Base-by-base conservation (phyloP, 257 asterid genomes). In the Jaltomata sinuosa region DNA sequence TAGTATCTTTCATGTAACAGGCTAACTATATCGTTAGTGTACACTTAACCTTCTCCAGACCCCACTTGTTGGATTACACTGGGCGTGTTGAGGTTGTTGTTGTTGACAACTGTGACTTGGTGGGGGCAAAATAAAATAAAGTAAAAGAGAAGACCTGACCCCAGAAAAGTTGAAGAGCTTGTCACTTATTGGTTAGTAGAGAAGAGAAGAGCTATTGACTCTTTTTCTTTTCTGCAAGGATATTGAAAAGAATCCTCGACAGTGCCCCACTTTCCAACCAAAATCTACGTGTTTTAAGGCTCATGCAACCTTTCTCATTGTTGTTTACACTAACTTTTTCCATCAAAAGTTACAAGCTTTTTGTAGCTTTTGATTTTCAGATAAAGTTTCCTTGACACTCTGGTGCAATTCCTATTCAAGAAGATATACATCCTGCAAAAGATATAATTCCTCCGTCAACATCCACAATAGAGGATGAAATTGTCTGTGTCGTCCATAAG, bases 201-300 rank as follows among this genome's bases (percentile, higher is more conserved):
- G 64, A 31, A 68, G 79, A 79, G 80, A 82, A n/a, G n/a, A n/a
- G n/a, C n/a, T 82, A 88, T 83, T 84, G 88, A 80, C 77, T 31
- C 83, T 84, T 67, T 80, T 88, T 31, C 83, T 84, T 67, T 80
- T 88, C 12, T 32, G 69, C 22, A 74, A 61, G 79, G 54, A 72
- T 74, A 85, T 62, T 38, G 79, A 83, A 83, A 84, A 80, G 79
- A 82, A 59, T 84, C 55, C 42, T 45, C 42, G 59, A 82, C 72
- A 87, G 84, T 79, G 72, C 77, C 38, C 79, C 12, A 83, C 98
- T 94, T 94, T 94, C 98, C 98, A 93, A 89, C 92, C 84, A 22
- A 85, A 93, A 90, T 85, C 94, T 86, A 92, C 97, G 98, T 90
- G 94, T 88, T 85, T 68, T 69, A 65, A 59, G 85, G 62, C 84